Base-by-base conservation (phyloP, 1,139 yeast genomes). In the Geotrichum bryndzae region DNA sequence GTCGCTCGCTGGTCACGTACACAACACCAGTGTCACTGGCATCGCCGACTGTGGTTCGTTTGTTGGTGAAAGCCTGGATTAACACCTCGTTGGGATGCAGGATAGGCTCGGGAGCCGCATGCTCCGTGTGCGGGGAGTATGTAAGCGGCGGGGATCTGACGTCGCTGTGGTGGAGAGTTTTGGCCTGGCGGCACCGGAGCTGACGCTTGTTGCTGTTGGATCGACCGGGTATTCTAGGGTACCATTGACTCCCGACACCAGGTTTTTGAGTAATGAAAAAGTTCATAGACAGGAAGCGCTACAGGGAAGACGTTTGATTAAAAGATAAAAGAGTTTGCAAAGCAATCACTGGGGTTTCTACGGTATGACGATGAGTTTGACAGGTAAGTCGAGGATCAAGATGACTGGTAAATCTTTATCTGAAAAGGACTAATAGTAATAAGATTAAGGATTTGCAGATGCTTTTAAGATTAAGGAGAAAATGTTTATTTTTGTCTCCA, bases 11-110 rank as follows among this genome's bases (percentile, higher is more conserved):
- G 23, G 57, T 54, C 13, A 54, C 57, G 8, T 29, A 29, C n/a
- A 54, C 23, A 8, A 51, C 41, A 15, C 57, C 57, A 15, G 29
- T 41, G 15, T 54, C 51, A 18, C 41, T 18, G 22, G 29, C 48
- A 13, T 35, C 31, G 25, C 45, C 46, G 38, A 45, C 31, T 2
- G 51, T 54, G 38, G 57, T 54, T 15, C 57, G 18, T 27, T 45
- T 41, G 51, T 54, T 35, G 18, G 23, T 41, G 22, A 54, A 54
- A 2, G 35, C 25, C 25, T 54, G 57, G 18, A 54, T 54, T 6
- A 54, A n/a, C 38, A 54, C 51, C 46, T 54, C 57, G 41, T 54
- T 54, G n/a, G 57, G 57, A 27, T 45, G 46, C 45, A 54, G 13
- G 23, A 54, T 54, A 18, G 57, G 57, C n/a, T 33, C 56, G 15